Evolutionary conservation across 1,284 basidiomycete species (phyloP), one percentile per base, ranked within the genome.

Genomic region (Cryptococcus wingfieldii): DNA sequence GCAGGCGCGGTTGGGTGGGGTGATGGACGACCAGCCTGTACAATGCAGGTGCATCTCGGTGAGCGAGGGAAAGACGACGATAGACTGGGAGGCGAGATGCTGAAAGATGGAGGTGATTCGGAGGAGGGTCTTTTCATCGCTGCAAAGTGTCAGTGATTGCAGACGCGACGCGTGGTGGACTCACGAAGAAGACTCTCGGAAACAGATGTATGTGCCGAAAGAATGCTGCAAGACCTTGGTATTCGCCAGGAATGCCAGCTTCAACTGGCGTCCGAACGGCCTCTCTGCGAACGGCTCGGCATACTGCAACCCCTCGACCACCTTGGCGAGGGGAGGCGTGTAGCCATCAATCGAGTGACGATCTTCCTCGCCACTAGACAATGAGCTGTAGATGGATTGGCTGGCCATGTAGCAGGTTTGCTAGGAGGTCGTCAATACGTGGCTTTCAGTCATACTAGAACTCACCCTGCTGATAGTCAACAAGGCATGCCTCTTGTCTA

Each of bases 121-220:
- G 46, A 60, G 9, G 47, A 60, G 43, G 46, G 39, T 13, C 60
- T 62, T 48, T 46, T 65, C 45, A 25, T 47, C 45, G 23, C 45
- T 47, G 25, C 19, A 8, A 7, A 6, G 6, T 50, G 27, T 50
- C 13, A 25, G 51, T 14, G 10, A 8, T 10, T 34, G 31, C 31
- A 6, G 31, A 13, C 7, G 12, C 44, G 14, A 46, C 10, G 25
- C 23, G 23, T 23, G 19, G 8, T 18, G 44, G 45, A 13, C 45
- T 27, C 45, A 47, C 45, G 45, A 47, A 31, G 45, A 47, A 10
- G 45, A 47, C 45, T 47, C 45, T 31, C 45, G 18, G 18, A 47
- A 47, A 12, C 45, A 47, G 25, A 47, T 47, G 27, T 47, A 47
- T 2, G 28, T 31, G 8, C 45, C 45, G 27, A 47, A 47, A 18